Base-by-base conservation (phyloP, 1,284 basidiomycete genomes). In the Austroboletus olivaceoglutinosus region DNA sequence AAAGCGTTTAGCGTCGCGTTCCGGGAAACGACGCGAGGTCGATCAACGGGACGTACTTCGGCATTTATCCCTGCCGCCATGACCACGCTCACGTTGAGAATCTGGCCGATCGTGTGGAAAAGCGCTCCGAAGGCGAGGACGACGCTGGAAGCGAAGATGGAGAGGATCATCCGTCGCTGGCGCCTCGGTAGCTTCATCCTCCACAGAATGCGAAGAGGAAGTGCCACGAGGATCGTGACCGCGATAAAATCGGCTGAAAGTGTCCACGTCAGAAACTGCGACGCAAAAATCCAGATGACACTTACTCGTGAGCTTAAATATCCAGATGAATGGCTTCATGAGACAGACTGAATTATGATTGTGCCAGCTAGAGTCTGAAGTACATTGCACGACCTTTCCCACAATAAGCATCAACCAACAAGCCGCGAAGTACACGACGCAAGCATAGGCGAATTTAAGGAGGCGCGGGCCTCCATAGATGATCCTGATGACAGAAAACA, bases 141-240 rank as follows among this genome's bases (percentile, higher is more conserved):
- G 16, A 63, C 33, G 15, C 59, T 56, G 11, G 64, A 63, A 16
- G 58, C 47, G n/a, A 65, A 63, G 27, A 62, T 52, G 6, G 37
- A 53, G 21, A 63, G 53, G 29, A 68, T 64, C 62, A 67, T 64
- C 22, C 60, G 50, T 16, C 48, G 51, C 37, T 67, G 58, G 21
- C 58, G 33, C 29, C 8, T 46, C 5, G 60, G 62, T 8, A 63
- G 39, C 21, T 53, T 56, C 9, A 68, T 40, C 36, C 43, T 56
- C 64, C 63, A 65, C 2, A 65, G 48, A 43, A 65, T 52, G 5
- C 52, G 42, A 3, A 68, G 19, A 27, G 64, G 62, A 15, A 65
- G 34, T 0, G 37, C 19, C 3, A 64, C 51, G 10, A 67, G 54
- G 31, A 63, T 54, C 5, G 16, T 39, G 34, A 59, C 49, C 2